Percentiles rank a stretch among this genome's conserved stretches.
These are phyloP conservation scores for Heliamphora ciliata DNA, from an alignment of 179 eudicot genomes.

Conservation along the genomic window DNA sequence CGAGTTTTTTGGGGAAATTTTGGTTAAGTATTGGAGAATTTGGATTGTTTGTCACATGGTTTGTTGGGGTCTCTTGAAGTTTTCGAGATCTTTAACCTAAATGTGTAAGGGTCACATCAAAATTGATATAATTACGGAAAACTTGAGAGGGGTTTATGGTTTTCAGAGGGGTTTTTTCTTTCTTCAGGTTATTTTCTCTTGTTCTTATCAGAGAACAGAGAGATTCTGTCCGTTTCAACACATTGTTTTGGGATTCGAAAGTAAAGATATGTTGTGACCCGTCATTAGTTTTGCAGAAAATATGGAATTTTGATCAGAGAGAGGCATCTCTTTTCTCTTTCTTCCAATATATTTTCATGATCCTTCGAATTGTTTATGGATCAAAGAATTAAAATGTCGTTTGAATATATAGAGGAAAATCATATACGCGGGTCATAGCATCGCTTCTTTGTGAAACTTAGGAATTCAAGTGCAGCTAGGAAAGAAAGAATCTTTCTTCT, in stretches of 20 bases:
- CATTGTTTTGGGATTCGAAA: slow-evolving; percentile 25
- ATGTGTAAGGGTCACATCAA: neutral
- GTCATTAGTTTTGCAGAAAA: slow-evolving; percentile 17
- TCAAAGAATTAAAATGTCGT: neutral
- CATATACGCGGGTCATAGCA: slow-evolving; percentile 2
- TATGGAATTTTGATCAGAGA: slow-evolving; percentile 5
- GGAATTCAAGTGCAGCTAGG: slow-evolving; percentile 9
- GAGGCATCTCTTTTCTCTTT: slow-evolving; percentile 12
- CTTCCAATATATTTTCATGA: slow-evolving; percentile 4
- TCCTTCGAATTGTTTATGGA: slow-evolving; percentile 10
- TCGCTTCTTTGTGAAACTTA: slow-evolving; percentile 13
- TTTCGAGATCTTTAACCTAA: slow-evolving; percentile 8
- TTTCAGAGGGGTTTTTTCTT: slow-evolving; percentile 1
- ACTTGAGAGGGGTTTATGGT: slow-evolving; percentile 14
- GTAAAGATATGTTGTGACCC: slow-evolving; percentile 9
- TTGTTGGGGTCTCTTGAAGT: slow-evolving; percentile 17
- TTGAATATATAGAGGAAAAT: neutral
- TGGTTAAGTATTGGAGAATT: neutral
- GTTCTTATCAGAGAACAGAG: slow-evolving; percentile 15
- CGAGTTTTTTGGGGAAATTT: slow-evolving; percentile 2
- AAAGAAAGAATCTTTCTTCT: neutral
- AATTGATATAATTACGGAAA: neutral
- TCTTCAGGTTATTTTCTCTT: slow-evolving; percentile 5
- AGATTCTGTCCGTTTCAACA: slow-evolving; percentile 30
- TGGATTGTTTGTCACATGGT: slow-evolving; percentile 8